Evolutionary conservation across 306 rosid genomes (phyloP).

Genomic region (Rubus idaeus): DNA sequence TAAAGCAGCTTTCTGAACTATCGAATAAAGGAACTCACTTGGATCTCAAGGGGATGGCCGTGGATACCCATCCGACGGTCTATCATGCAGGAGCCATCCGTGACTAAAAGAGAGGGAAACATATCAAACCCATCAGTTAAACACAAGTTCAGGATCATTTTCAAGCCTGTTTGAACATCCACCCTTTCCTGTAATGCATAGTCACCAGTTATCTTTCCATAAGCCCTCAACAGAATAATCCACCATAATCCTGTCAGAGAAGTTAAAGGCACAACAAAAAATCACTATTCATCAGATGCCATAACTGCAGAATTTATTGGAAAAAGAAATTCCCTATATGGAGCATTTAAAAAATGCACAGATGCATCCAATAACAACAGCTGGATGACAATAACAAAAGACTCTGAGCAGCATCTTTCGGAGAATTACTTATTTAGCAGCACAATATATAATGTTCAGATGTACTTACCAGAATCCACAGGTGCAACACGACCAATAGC

Average conservation of each 20-base stretch:
- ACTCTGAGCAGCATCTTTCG: neutral
- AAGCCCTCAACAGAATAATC: slow-evolving; percentile 87
- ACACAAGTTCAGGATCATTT: slow-evolving; percentile 86
- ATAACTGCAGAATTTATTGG: neutral
- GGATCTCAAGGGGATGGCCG: slow-evolving; percentile 98
- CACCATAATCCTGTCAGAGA: slow-evolving; percentile 83
- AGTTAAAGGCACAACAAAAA: slow-evolving; percentile 8
- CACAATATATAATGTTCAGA: slow-evolving; percentile 8
- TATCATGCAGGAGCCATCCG: slow-evolving; percentile 99
- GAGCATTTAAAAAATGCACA: neutral
- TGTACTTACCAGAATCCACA: slow-evolving; percentile 86
- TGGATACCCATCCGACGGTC: slow-evolving; percentile 98
- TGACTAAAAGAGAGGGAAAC: slow-evolving; percentile 94
- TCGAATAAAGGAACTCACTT: slow-evolving; percentile 49
- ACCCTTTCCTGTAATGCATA: slow-evolving; percentile 78
- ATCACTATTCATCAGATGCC: slow-evolving; percentile 14
- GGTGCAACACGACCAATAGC: slow-evolving; percentile 99
- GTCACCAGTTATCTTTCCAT: slow-evolving; percentile 88
- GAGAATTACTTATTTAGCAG: neutral
- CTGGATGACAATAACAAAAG: neutral
- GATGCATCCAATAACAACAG: neutral
- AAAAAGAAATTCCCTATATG: neutral
- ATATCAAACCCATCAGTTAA: slow-evolving; percentile 88
- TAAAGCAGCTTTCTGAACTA: neutral
- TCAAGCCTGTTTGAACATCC: slow-evolving; percentile 90